phyloP scores from a whole-genome alignment of 2,329 filamentous ascomycete species.

The Salinomyces thailandicus region DNA sequence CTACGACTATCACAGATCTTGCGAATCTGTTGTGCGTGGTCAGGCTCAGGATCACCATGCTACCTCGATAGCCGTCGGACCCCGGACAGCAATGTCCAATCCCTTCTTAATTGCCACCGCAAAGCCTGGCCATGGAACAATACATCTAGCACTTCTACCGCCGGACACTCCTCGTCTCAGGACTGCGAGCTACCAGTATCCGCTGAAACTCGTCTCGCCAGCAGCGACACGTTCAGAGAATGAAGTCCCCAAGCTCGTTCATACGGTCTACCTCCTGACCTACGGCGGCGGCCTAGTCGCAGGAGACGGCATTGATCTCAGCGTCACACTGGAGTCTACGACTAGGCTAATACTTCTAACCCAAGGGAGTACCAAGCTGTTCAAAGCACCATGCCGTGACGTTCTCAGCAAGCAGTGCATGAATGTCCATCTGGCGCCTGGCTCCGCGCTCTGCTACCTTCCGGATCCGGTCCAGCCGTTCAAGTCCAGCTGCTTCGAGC shows the following conservation, averaged over 20 bases:
- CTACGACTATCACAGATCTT: no score
- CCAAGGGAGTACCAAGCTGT: slow-evolving; percentile 87
- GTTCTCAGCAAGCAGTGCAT: slow-evolving; percentile 29
- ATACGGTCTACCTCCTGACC: slow-evolving; percentile 76
- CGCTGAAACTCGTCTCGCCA: slow-evolving; percentile 84
- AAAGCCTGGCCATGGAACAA: slow-evolving; percentile 64
- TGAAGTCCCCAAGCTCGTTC: slow-evolving; percentile 45
- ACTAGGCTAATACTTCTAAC: slow-evolving; percentile 54
- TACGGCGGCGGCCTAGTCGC: slow-evolving; percentile 91
- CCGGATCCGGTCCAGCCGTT: slow-evolving; percentile 94
- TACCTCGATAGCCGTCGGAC: slow-evolving; percentile 10
- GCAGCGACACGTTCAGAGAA: slow-evolving; percentile 43
- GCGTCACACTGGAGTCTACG: slow-evolving; percentile 51
- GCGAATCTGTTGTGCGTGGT: no score
- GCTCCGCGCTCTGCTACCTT: slow-evolving; percentile 51
- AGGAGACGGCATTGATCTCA: slow-evolving; percentile 69
- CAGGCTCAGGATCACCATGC: no score
- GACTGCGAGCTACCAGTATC: slow-evolving; percentile 79
- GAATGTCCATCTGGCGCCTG: slow-evolving; percentile 37
- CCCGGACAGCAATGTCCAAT: slow-evolving; percentile 35
- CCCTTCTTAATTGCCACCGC: slow-evolving; percentile 68
- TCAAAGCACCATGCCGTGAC: slow-evolving; percentile 56
- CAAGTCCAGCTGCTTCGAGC: slow-evolving; percentile 69
- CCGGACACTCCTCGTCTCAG: slow-evolving; percentile 61
- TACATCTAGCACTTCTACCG: slow-evolving; percentile 63